Base-by-base conservation (phyloP, 2,329 filamentous ascomycete genomes). In the Cadophora malorum region DNA sequence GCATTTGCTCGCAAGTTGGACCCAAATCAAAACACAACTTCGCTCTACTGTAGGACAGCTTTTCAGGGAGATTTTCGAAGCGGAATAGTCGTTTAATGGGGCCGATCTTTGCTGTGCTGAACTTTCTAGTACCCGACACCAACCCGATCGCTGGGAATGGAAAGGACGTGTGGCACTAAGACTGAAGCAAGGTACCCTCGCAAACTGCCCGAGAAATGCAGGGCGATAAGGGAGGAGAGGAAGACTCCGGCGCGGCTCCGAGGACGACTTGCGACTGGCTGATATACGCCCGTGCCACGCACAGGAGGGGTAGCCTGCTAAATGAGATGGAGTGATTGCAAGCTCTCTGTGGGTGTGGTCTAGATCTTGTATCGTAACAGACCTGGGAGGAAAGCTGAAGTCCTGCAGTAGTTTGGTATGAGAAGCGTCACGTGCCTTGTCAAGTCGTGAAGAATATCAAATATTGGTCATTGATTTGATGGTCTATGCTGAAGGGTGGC, bases 151-250 rank as follows among this genome's bases (percentile, higher is more conserved):
- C 7, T 33, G 55, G 50, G 49, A 45, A 56, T 31, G 33, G 35
- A 25, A 4, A 35, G 25, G 5, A 38, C 45, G 60, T 28, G 45
- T 62, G 33, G 60, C 45, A 25, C 25, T 53, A 25, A 25, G 50
- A 31, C 35, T 25, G 49, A 64, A 64, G 62, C 62, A 64, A 45
- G 62, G 50, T 56, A 56, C 50, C 49, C 21, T 55, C 49, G 49
- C 16, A 10, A 53, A 25, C 49, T 41, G 31, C 49, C 33, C 45
- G 21, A 55, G 31, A 55, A 23, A 31, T 55, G 62, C 62, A 64
- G 21, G 62, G 50, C 49, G 14, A 56, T 55, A 64, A 56, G 62
- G 14, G 45, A 7, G 31, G 10, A 6, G 25, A 35, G 45, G 50
- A 64, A n/a, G 47, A 45, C 9, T 35, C 49, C 21, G 35, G 35